Conservation (phyloP, 2,329 filamentous ascomycete species). For the Plectosphaerella cucumerina region DNA sequence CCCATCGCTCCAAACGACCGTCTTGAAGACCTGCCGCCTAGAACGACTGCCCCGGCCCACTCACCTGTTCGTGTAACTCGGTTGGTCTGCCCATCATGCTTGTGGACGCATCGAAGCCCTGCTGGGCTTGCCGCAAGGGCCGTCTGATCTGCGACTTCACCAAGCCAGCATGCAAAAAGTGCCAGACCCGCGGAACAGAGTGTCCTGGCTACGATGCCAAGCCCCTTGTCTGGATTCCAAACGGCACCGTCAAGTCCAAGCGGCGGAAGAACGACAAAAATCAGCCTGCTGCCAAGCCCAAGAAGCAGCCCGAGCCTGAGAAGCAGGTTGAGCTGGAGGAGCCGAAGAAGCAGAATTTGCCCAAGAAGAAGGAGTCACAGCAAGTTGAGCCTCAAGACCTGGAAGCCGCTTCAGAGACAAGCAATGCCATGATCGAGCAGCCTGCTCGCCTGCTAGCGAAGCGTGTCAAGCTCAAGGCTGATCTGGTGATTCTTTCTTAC, state of each 20-base stretch:
- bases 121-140: conserved; percentile 15
- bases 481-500: background rate
- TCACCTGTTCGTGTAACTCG: no score
- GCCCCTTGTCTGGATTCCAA: conserved; percentile 7
- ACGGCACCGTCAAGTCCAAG: background rate
- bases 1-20: conserved; percentile 6
- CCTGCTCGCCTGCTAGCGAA: no score
- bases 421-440: no score
- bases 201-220: conserved; percentile 16
- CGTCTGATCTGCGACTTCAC: conserved; percentile 14
- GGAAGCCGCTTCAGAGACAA: no score
- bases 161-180: conserved; percentile 12
- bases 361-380: no score
- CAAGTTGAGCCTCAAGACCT: background rate
- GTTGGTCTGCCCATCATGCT: background rate
- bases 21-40: background rate
- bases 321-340: background rate
- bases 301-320: background rate
- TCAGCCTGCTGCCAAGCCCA: no score
- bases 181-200: conserved; percentile 4
- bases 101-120: conserved; percentile 4
- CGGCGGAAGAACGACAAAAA: background rate
- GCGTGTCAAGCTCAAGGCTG: no score
- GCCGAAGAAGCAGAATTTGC: background rate
- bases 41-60: no score